Conservation (phyloP, 1,284 basidiomycete species). For the Ustilago xerochloae region DNA sequence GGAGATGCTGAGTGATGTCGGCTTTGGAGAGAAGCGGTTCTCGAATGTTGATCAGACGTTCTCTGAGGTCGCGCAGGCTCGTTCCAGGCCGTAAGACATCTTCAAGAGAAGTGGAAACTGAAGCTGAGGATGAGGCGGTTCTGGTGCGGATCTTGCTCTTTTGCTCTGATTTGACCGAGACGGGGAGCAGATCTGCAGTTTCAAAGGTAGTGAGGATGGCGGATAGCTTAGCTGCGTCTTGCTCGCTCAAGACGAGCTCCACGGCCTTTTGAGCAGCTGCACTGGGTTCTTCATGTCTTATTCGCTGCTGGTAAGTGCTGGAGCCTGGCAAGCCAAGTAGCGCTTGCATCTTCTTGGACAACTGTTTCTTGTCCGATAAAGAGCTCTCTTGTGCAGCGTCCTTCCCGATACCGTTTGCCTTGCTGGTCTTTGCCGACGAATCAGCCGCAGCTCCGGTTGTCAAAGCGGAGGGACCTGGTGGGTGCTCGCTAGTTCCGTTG, state of each 20-base stretch:
- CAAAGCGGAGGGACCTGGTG: too few species aligned
- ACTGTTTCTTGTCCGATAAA: conserved; percentile 5
- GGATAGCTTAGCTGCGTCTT: conserved; percentile 22
- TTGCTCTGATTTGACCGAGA: neutral
- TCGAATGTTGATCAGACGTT: conserved; percentile 17
- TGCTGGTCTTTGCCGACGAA: neutral
- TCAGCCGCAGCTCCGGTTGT: neutral
- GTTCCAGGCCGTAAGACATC: conserved; percentile 21
- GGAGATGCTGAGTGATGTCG: conserved; percentile 13
- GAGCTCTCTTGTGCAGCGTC: neutral
- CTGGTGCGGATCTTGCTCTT: conserved; percentile 16
- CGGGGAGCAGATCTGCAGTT: conserved; percentile 2
- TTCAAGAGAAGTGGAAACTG: neutral
- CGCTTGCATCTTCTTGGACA: conserved; percentile 18
- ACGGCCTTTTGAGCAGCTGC: conserved; percentile 6
- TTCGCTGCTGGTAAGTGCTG: neutral
- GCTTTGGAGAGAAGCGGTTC: conserved; percentile 23
- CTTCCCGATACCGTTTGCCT: neutral
- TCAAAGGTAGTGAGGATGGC: conserved; percentile 16
- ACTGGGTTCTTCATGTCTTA: neutral
- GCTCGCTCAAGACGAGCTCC: conserved; percentile 23
- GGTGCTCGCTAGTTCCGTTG: conserved; percentile 10
- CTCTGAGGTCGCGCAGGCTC: conserved; percentile 24
- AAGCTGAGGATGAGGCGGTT: neutral
- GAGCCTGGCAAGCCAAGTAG: conserved; percentile 35